phyloP scores from a whole-genome alignment of 495 filamentous ascomycete species.

The Penicillium ochrochloron region DNA sequence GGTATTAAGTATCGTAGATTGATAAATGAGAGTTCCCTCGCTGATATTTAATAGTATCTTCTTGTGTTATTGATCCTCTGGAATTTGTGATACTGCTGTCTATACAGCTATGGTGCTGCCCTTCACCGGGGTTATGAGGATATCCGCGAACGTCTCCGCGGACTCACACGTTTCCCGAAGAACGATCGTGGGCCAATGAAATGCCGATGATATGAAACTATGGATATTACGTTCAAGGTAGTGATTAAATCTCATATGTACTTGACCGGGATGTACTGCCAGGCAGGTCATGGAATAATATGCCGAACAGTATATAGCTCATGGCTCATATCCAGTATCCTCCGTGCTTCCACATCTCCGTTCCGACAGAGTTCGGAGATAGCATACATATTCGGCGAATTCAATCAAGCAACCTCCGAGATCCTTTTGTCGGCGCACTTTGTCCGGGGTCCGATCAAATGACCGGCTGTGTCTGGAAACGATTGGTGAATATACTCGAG shows the following conservation, averaged over 20 bases:
- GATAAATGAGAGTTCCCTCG: not conserved
- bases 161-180: slow-evolving; percentile 28
- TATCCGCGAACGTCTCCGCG: slow-evolving; percentile 33
- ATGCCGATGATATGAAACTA: slow-evolving; percentile 32
- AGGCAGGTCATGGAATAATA: not conserved
- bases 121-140: slow-evolving; percentile 13
- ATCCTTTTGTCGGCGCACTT: not conserved
- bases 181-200: slow-evolving; percentile 26
- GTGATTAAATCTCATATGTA: slow-evolving; percentile 11
- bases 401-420: not conserved
- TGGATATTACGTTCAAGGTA: slow-evolving; percentile 21
- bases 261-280: not conserved
- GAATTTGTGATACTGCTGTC: slow-evolving; percentile 23
- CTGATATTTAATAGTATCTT: not conserved
- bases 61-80: slow-evolving; percentile 3
- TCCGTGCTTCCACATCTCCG: not conserved
- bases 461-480: not conserved
- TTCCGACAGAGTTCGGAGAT: slow-evolving; percentile 1
- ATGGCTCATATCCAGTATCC: not conserved
- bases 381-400: slow-evolving; percentile 1
- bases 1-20: not conserved
- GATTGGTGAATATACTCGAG: not conserved
- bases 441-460: slow-evolving; percentile 10
- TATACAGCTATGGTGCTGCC: slow-evolving; percentile 21
- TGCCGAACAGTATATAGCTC: not conserved